phyloP scores from a whole-genome alignment of 1,284 basidiomycete species.

The Inonotus obliquus region DNA sequence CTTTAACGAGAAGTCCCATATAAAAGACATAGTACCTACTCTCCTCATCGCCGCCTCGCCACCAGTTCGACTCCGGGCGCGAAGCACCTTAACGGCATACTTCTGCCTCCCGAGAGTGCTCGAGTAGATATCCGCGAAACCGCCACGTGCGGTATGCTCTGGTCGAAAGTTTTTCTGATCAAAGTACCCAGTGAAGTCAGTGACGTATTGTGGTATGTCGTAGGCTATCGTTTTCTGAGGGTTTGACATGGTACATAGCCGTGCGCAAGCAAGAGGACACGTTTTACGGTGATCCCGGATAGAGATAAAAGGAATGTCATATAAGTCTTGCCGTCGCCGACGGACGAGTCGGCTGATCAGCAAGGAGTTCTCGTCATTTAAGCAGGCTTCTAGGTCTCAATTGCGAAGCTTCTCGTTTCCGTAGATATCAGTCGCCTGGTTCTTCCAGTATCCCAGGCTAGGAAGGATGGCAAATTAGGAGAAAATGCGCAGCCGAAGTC shows the following conservation, averaged over 20 bases:
- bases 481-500: neutral
- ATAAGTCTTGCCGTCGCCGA: neutral
- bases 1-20: neutral
- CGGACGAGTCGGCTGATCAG: neutral
- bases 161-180: neutral
- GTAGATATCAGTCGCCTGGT: neutral
- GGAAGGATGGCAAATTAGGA: neutral
- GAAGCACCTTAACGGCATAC: constrained; percentile 3
- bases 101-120: neutral
- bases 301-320: neutral
- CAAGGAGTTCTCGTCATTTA: neutral
- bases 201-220: constrained; percentile 4
- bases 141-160: neutral
- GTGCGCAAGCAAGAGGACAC: neutral
- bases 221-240: neutral
- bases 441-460: neutral
- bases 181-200: constrained; percentile 2
- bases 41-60: neutral
- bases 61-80: neutral
- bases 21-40: neutral
- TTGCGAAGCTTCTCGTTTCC: neutral
- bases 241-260: constrained; percentile 5
- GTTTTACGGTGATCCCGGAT: neutral
- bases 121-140: neutral
- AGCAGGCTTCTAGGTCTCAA: neutral